Evolutionary conservation across 768 basidiomycete genomes (phyloP).

Genomic region (Mycena epipterygia): DNA sequence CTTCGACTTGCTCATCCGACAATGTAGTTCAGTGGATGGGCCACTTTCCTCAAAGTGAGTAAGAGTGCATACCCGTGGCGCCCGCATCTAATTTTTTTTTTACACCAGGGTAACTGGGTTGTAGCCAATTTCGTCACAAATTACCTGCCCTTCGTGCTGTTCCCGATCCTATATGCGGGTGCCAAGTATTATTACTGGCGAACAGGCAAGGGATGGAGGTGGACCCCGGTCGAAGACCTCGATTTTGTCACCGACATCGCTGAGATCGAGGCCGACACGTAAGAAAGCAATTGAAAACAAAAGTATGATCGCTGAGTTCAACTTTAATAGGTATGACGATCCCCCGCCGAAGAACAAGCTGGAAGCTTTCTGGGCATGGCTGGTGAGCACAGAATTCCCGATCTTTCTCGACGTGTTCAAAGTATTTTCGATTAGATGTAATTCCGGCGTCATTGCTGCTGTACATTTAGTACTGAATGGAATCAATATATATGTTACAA

Average conservation of each 20-base stretch:
- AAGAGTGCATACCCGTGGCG: not conserved
- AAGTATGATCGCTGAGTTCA: not conserved
- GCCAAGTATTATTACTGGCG: slow-evolving; percentile 64
- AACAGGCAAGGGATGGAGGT: slow-evolving; percentile 55
- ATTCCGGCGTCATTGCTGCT: not conserved
- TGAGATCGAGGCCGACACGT: slow-evolving; percentile 77
- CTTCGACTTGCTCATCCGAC: not conserved
- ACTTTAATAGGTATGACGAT: slow-evolving; percentile 67
- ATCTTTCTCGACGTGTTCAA: not conserved
- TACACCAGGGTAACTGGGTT: slow-evolving; percentile 52
- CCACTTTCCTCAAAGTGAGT: slow-evolving; percentile 51
- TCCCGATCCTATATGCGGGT: slow-evolving; percentile 80
- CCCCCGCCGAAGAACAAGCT: slow-evolving; percentile 75
- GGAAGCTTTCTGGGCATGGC: slow-evolving; percentile 84
- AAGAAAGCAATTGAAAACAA: slow-evolving; percentile 36
- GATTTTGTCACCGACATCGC: slow-evolving; percentile 83
- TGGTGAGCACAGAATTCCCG: slow-evolving; percentile 58
- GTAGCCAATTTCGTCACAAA: slow-evolving; percentile 82
- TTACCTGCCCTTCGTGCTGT: slow-evolving; percentile 77
- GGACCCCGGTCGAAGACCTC: slow-evolving; percentile 70
- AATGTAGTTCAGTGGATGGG: slow-evolving; percentile 59
- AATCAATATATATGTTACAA: not conserved
- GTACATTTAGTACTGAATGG: not conserved
- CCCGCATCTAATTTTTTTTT: not conserved
- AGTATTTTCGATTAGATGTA: slow-evolving; percentile 14